Base-by-base conservation (phyloP, 2,329 filamentous ascomycete genomes). In the Penicillium sp. region DNA sequence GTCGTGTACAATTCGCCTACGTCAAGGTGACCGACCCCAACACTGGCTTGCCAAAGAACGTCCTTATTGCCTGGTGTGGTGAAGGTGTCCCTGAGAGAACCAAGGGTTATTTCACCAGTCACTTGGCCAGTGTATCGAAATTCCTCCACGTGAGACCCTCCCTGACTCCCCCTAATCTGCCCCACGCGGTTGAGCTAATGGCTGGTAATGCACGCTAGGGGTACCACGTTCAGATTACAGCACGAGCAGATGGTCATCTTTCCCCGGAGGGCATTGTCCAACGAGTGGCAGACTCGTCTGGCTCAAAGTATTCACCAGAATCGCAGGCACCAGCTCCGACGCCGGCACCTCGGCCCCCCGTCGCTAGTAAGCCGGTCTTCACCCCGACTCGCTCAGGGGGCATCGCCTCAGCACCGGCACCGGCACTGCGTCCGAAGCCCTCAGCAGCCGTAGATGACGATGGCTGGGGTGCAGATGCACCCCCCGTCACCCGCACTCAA, bases 21-120 rank as follows among this genome's bases (percentile, higher is more conserved):
- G 88, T 95, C 69, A 97, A 96, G 78, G 89, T 99, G 79, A 96
- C 93, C 75, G 95, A 99, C 73, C 90, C 92, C 54, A 99, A 99
- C 75, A 91, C 90, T 3, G 80, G 82, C 22, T 85, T 99, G 16
- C 92, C 93, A 49, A 99, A 99, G 81, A 90, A 88, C 73, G 91
- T 96, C 58, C 83, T 99, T 64, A 91, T 99, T 72, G 93, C 90
- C 64, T 99, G 95, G 90, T 99, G 95, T 75, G 95, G 95, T 64
- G 93, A 96, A 71, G 95, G 95, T 67, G 95, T 99, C 16, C 95
- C 95, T n/a, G 95, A 99, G 78, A 84, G 93, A 69, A 98, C 93
- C 60, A 99, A 98, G 79, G 95, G 95, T 63, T 98, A 98, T 78
- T 99, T 99, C 74, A 96, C 91, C 64, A 97, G 92, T 78, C 93